A percentile compares a stretch with the other conserved stretches of the same genome.
These are phyloP conservation scores for Xylaria grammica DNA, from an alignment of 495 filamentous ascomycete species.

Conservation along the genomic window DNA sequence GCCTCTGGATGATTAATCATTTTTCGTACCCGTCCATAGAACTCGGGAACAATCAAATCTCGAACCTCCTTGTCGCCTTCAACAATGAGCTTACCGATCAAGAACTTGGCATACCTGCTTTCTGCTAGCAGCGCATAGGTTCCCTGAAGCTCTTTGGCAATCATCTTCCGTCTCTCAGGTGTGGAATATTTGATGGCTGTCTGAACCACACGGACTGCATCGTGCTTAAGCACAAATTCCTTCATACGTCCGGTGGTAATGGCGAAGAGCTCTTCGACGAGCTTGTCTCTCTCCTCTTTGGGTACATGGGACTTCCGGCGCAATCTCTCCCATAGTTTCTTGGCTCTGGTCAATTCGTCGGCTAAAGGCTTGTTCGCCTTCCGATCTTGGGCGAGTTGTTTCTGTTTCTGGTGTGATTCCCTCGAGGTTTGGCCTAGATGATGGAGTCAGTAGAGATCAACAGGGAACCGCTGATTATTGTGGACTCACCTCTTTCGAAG, in stretches of 20 bases:
- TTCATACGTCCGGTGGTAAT: constrained; percentile 89
- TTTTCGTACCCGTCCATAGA: constrained; percentile 88
- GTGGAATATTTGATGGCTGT: constrained; percentile 96
- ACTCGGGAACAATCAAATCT: constrained; percentile 88
- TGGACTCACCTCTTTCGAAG: constrained; percentile 40
- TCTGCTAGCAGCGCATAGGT: constrained; percentile 84
- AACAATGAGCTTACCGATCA: constrained; percentile 92
- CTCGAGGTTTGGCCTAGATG: constrained; percentile 60
- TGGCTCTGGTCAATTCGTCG: constrained; percentile 83
- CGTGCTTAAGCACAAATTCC: constrained; percentile 98
- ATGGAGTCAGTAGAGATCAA: constrained; percentile 18
- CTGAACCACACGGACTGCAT: constrained; percentile 92
- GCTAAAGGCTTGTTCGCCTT: constrained; percentile 92
- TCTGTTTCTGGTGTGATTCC: constrained; percentile 92
- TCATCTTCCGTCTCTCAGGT: constrained; percentile 78
- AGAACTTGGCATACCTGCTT: constrained; percentile 94
- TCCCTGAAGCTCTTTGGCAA: constrained; percentile 85
- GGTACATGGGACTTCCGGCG: constrained; percentile 91
- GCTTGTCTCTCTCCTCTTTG: constrained; percentile 78
- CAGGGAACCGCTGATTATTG: not conserved
- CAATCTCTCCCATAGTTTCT: constrained; percentile 95
- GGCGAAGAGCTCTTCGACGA: constrained; percentile 85
- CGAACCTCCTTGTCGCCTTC: constrained; percentile 84
- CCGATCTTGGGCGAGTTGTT: constrained; percentile 81
- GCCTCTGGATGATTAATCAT: constrained; percentile 95